Percentiles rank a stretch among this genome's conserved stretches.
These are phyloP conservation scores for Sideroxylon spinosum DNA, from an alignment of 179 eudicot genomes.

Conservation along the genomic window DNA sequence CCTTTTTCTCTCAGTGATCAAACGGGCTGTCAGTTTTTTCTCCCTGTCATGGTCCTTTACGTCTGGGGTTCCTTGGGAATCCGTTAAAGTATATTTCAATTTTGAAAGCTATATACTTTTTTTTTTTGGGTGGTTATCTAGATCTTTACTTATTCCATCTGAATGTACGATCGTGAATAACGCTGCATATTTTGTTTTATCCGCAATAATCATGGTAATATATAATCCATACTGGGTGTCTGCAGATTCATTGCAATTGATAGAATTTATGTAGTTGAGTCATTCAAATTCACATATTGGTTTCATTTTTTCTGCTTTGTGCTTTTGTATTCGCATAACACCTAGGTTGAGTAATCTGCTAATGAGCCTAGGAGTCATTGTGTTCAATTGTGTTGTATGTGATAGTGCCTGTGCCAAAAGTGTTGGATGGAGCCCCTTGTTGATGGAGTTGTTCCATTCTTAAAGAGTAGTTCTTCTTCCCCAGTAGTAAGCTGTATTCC, in stretches of 20 bases:
- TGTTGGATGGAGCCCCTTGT: slow-evolving; percentile 16
- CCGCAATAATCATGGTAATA: neutral
- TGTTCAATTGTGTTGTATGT: slow-evolving; percentile 2
- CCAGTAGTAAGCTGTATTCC: no score
- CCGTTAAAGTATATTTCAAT: slow-evolving; percentile 5
- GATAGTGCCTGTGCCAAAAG: slow-evolving; percentile 9
- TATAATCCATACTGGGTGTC: neutral
- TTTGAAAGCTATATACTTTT: neutral
- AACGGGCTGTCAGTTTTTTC: neutral
- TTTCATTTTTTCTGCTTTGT: neutral
- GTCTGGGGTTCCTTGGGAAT: slow-evolving; percentile 2
- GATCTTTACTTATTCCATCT: neutral
- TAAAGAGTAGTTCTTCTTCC: neutral
- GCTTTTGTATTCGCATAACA: neutral
- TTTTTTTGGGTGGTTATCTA: neutral
- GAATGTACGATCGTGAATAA: neutral
- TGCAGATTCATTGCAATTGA: slow-evolving; percentile 16
- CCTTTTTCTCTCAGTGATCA: neutral
- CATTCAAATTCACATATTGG: neutral
- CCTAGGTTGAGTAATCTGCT: neutral
- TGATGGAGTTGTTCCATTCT: slow-evolving; percentile 20
- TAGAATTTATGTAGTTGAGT: neutral
- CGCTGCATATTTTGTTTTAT: slow-evolving; percentile 3
- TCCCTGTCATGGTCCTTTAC: neutral
- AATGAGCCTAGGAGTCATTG: neutral